Conservation (phyloP, 2,329 filamentous ascomycete species). For the Delphinella strobiligena region DNA sequence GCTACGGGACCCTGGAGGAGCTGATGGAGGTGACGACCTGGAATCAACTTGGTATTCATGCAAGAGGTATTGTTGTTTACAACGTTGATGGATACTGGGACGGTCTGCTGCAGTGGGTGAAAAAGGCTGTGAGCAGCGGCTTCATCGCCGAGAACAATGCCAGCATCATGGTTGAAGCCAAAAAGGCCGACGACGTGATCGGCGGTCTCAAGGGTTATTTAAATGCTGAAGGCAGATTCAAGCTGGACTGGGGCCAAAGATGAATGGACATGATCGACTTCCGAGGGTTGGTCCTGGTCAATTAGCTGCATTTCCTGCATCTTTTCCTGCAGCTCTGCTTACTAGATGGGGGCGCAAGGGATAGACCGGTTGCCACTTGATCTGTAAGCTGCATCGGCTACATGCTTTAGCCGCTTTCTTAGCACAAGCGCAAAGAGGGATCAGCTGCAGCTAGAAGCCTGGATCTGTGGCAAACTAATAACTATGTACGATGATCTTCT, state of each 20-base stretch:
- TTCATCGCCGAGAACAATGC: slow-evolving; percentile 64
- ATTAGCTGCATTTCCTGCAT: too few relatives aligned
- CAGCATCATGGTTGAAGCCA: slow-evolving; percentile 67
- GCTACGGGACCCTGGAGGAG: slow-evolving; percentile 93
- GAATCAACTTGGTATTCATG: slow-evolving; percentile 91
- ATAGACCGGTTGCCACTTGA: too few relatives aligned
- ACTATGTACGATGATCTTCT: too few relatives aligned
- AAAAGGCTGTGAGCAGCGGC: slow-evolving; percentile 59
- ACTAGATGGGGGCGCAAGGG: too few relatives aligned
- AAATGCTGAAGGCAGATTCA: slow-evolving; percentile 61
- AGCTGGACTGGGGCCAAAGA: slow-evolving; percentile 68
- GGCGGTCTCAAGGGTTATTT: slow-evolving; percentile 60
- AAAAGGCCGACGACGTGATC: slow-evolving; percentile 60
- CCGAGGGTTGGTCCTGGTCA: too few relatives aligned
- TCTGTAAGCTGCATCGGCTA: too few relatives aligned
- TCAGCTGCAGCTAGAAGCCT: too few relatives aligned
- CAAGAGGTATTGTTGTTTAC: slow-evolving; percentile 62
- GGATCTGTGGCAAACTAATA: too few relatives aligned
- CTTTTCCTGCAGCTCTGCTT: too few relatives aligned
- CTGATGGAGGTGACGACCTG: slow-evolving; percentile 83
- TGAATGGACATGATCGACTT: slow-evolving; percentile 2
- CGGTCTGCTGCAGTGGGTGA: slow-evolving; percentile 71
- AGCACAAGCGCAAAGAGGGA: too few relatives aligned
- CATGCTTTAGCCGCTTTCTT: too few relatives aligned
- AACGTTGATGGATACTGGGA: slow-evolving; percentile 92